Evolutionary conservation across 1,139 yeast species (phyloP).

Genomic region (Arxiozyma bovina): DNA sequence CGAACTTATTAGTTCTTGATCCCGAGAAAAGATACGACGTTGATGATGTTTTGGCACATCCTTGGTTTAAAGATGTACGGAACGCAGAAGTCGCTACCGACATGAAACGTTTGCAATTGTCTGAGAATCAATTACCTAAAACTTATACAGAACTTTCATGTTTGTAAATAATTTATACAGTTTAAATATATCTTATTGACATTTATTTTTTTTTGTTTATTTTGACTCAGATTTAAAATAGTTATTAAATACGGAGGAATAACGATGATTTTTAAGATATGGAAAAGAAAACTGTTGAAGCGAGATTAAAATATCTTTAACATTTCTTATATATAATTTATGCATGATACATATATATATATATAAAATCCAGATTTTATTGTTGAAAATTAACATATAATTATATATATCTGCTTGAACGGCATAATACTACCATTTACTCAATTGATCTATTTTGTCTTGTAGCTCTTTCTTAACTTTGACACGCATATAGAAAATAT

Average conservation of each 20-base stretch:
- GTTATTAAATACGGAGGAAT: too few species aligned
- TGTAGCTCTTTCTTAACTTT: slow-evolving; percentile 84
- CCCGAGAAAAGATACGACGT: slow-evolving; percentile 47
- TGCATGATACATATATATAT: too few species aligned
- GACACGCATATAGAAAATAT: slow-evolving; percentile 94
- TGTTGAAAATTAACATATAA: not conserved
- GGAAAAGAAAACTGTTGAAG: not conserved
- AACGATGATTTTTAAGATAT: not conserved
- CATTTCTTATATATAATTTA: too few species aligned
- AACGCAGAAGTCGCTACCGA: slow-evolving; percentile 12
- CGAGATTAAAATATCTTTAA: too few species aligned
- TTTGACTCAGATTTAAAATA: not conserved
- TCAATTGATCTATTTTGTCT: slow-evolving; percentile 58
- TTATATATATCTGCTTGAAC: too few species aligned
- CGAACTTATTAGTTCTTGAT: slow-evolving; percentile 51
- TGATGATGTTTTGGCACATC: slow-evolving; percentile 43
- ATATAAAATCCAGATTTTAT: too few species aligned
- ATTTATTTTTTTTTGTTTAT: not conserved
- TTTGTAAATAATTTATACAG: slow-evolving; percentile 7
- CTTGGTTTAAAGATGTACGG: slow-evolving; percentile 40
- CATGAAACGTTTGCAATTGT: slow-evolving; percentile 20
- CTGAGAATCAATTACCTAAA: slow-evolving; percentile 23
- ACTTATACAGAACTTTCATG: slow-evolving; percentile 29
- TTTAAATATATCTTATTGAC: not conserved
- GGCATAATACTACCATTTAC: slow-evolving; percentile 43